Conservation (phyloP, 306 rosid genomes). For the Quercus glauca region DNA sequence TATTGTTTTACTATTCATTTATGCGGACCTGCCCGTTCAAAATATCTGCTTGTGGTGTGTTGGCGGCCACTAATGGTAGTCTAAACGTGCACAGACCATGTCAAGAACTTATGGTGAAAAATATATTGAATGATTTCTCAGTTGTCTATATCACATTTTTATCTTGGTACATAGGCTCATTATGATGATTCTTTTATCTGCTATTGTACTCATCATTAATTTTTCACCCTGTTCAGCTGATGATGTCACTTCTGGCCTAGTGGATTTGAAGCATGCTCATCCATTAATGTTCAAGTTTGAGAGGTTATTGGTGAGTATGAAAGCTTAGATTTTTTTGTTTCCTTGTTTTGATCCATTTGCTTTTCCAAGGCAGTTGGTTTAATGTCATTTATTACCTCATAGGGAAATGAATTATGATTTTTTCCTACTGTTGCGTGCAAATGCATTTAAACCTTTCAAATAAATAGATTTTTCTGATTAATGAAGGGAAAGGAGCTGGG, state of each 20-base stretch:
- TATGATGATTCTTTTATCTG: conserved; percentile 1
- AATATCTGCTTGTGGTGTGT: neutral
- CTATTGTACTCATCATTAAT: neutral
- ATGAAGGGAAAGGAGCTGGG: neutral
- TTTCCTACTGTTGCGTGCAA: neutral
- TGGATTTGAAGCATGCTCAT: conserved; percentile 58
- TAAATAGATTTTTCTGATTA: no score
- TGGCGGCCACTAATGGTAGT: neutral
- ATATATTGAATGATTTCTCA: neutral
- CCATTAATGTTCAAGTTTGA: conserved; percentile 56
- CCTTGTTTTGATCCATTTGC: conserved; percentile 4
- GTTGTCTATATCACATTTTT: neutral
- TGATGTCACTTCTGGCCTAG: conserved; percentile 33
- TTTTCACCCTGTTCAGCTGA: conserved; percentile 44
- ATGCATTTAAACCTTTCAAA: neutral
- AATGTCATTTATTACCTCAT: neutral
- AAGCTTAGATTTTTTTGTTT: conserved; percentile 16
- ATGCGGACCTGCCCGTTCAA: neutral
- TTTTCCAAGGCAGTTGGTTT: conserved; percentile 17
- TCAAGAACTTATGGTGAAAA: neutral
- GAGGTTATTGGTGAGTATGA: conserved; percentile 77
- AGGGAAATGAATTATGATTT: neutral
- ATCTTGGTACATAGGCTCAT: neutral
- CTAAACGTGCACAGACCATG: neutral
- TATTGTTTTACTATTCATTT: neutral